Conservation (phyloP, 768 basidiomycete genomes). For the Trametes villosa region DNA sequence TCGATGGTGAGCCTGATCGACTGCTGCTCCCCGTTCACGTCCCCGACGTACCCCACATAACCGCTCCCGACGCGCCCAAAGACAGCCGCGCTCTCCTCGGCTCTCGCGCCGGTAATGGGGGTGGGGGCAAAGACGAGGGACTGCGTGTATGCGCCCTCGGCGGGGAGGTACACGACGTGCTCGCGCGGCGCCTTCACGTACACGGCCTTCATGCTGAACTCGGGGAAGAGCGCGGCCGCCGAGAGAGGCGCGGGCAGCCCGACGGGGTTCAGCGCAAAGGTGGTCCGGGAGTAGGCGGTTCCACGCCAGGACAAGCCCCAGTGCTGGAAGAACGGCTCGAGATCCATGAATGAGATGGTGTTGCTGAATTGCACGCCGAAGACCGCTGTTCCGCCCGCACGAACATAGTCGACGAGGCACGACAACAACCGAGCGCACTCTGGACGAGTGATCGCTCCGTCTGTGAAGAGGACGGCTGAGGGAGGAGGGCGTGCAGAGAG, state of each 20-base stretch:
- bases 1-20: slow-evolving; percentile 11
- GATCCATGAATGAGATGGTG: slow-evolving; percentile 27
- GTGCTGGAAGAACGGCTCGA: slow-evolving; percentile 8
- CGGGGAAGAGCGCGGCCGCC: not conserved
- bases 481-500: slow-evolving; percentile 1
- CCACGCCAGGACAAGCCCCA: slow-evolving; percentile 40
- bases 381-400: slow-evolving; percentile 42
- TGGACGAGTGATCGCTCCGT: slow-evolving; percentile 37
- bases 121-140: slow-evolving; percentile 28
- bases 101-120: slow-evolving; percentile 8
- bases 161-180: slow-evolving; percentile 9
- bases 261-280: slow-evolving; percentile 38
- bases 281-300: slow-evolving; percentile 46
- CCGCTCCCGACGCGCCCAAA: slow-evolving; percentile 29
- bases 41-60: slow-evolving; percentile 43
- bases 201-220: slow-evolving; percentile 45
- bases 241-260: slow-evolving; percentile 12
- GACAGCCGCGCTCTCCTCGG: slow-evolving; percentile 31
- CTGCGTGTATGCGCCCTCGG: slow-evolving; percentile 21
- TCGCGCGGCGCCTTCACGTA: slow-evolving; percentile 31
- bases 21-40: slow-evolving; percentile 35
- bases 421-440: slow-evolving; percentile 29
- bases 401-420: slow-evolving; percentile 43
- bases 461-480: slow-evolving; percentile 40
- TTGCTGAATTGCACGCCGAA: slow-evolving; percentile 42